Conservation (phyloP, 805 yeast genomes). For the Tetrapisispora fleetii region DNA sequence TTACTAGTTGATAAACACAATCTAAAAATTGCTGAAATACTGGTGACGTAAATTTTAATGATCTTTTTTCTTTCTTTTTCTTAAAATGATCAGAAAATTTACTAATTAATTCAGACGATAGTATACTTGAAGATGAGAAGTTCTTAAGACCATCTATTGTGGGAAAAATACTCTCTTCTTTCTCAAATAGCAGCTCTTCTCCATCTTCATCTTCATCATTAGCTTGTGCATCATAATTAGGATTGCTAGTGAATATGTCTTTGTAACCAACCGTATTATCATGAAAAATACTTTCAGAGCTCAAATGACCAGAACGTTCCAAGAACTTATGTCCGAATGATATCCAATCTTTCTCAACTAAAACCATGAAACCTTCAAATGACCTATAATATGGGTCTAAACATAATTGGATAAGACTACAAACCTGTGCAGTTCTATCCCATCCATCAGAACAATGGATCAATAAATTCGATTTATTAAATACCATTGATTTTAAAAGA, state of each 20-base stretch:
- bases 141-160: constrained; percentile 1
- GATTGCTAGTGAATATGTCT: neutral
- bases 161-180: neutral
- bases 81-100: constrained; percentile 6
- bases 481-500: constrained; percentile 70
- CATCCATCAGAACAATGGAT: constrained; percentile 98
- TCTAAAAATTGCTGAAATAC: constrained; percentile 91
- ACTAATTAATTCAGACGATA: constrained; percentile 1
- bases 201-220: neutral
- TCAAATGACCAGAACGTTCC: constrained; percentile 72
- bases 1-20: constrained; percentile 67
- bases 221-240: neutral
- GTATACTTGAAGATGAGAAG: constrained; percentile 1
- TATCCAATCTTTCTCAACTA: constrained; percentile 92
- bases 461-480: constrained; percentile 71
- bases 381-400: constrained; percentile 88
- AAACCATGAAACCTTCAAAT: constrained; percentile 70
- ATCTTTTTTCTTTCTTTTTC: constrained; percentile 30
- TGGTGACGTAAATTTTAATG: constrained; percentile 64
- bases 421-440: constrained; percentile 91
- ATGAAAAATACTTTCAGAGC: constrained; percentile 40
- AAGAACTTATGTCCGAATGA: constrained; percentile 88
- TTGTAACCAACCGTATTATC: constrained; percentile 23
- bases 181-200: neutral
- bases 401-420: constrained; percentile 75